phyloP scores from a whole-genome alignment of 208 protist species.

The Wallacemonas sp. region DNA sequence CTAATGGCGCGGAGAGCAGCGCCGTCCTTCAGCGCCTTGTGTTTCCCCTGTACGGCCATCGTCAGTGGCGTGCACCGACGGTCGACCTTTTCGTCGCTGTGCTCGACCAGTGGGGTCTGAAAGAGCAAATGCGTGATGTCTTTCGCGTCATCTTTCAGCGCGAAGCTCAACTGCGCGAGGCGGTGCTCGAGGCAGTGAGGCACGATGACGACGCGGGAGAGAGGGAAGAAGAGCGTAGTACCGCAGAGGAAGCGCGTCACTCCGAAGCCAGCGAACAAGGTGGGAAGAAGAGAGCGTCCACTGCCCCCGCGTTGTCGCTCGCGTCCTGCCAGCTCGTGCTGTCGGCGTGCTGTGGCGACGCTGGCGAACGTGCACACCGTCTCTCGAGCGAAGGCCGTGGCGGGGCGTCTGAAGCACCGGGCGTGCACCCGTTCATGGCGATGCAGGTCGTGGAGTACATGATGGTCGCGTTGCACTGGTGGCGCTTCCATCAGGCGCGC shows the following conservation, averaged over 20 bases:
- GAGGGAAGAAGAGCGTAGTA: not conserved
- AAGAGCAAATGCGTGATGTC: conserved; percentile 38
- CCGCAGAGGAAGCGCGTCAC: too few relatives aligned
- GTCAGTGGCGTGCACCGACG: conserved; percentile 33
- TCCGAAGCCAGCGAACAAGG: not conserved
- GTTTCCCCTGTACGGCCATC: conserved; percentile 26
- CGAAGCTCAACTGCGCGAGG: conserved; percentile 16
- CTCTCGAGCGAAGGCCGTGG: not conserved
- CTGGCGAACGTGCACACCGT: not conserved
- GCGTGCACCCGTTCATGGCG: conserved; percentile 12
- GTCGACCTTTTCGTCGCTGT: conserved; percentile 48
- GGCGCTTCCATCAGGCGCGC: not conserved
- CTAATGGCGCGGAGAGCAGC: not conserved
- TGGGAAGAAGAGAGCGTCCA: not conserved
- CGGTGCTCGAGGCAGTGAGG: conserved; percentile 10
- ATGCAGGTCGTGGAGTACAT: conserved; percentile 33
- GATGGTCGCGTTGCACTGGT: conserved; percentile 21
- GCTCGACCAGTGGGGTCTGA: conserved; percentile 48
- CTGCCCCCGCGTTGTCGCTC: conserved; percentile 24
- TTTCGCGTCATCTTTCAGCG: conserved; percentile 26
- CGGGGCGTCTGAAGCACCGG: not conserved
- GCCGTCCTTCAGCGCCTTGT: conserved; percentile 7
- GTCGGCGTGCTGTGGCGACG: conserved; percentile 12
- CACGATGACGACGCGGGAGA: not conserved
- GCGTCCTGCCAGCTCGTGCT: conserved; percentile 26